Percentiles rank a stretch among this genome's conserved stretches.
phyloP scores from a whole-genome alignment of 202 grass and related monocot species.

The Saccharum hybrid region DNA sequence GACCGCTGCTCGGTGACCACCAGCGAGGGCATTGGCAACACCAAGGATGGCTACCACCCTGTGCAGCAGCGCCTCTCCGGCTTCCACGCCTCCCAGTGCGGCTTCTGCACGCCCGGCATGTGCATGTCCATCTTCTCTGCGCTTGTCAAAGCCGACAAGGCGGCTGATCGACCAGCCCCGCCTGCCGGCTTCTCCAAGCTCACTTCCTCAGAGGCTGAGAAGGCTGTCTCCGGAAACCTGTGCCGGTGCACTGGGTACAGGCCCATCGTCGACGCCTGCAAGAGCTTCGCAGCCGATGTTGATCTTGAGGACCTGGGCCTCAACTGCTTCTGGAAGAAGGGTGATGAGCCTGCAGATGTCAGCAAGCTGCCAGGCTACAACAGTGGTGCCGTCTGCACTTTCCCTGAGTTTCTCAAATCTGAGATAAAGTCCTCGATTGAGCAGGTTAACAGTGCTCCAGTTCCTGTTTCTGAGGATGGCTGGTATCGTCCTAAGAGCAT shows the following conservation, averaged over 20 bases:
- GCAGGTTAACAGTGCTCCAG: neutral
- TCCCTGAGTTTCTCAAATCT: conserved; percentile 68
- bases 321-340: conserved; percentile 74
- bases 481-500: conserved; percentile 69
- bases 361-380: conserved; percentile 50
- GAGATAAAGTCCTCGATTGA: conserved; percentile 57
- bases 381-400: conserved; percentile 45
- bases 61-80: conserved; percentile 65
- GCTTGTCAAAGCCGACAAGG: conserved; percentile 68
- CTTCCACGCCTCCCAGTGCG: conserved; percentile 80
- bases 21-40: conserved; percentile 76
- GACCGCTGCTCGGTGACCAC: conserved; percentile 65
- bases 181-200: conserved; percentile 66
- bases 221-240: conserved; percentile 66
- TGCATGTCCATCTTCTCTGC: conserved; percentile 82
- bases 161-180: neutral
- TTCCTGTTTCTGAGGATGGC: conserved; percentile 4
- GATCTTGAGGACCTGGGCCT: conserved; percentile 82
- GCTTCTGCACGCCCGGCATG: conserved; percentile 88
- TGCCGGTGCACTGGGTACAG: conserved; percentile 69
- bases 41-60: conserved; percentile 64
- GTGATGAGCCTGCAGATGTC: conserved; percentile 25
- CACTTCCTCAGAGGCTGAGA: conserved; percentile 60
- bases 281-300: conserved; percentile 71
- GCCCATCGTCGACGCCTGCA: conserved; percentile 66